Conservation (phyloP, 352 stramenopile genomes). For the Phytophthora constricta region DNA sequence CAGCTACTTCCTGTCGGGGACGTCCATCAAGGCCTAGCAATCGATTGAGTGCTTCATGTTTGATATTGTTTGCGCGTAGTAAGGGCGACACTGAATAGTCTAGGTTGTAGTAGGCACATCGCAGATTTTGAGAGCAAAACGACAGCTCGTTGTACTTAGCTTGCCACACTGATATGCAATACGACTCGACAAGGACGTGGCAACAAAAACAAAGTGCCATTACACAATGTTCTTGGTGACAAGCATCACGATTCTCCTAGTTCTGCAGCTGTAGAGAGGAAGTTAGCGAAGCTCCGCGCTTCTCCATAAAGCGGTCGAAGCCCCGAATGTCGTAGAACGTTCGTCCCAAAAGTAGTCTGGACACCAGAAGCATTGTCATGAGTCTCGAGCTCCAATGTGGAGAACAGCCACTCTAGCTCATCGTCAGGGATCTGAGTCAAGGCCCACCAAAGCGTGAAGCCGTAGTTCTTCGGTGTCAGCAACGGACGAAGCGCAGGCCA, state of each 20-base stretch:
- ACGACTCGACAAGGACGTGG: neutral
- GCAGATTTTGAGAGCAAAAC: neutral
- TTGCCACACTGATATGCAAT: neutral
- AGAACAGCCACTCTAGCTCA: slow-evolving; percentile 70
- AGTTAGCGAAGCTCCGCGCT: slow-evolving; percentile 18
- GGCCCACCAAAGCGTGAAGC: slow-evolving; percentile 79
- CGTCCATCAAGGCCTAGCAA: slow-evolving; percentile 16
- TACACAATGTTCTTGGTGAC: too few relatives aligned
- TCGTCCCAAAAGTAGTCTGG: slow-evolving; percentile 34
- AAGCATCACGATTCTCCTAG: neutral
- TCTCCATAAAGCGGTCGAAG: slow-evolving; percentile 59
- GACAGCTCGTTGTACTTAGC: neutral
- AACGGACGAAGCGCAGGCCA: slow-evolving; percentile 57
- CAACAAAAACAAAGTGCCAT: neutral
- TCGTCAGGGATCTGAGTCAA: slow-evolving; percentile 54
- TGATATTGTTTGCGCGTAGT: neutral
- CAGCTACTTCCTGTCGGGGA: slow-evolving; percentile 13
- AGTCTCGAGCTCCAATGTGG: slow-evolving; percentile 49
- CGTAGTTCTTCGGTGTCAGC: slow-evolving; percentile 47
- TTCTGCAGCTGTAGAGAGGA: slow-evolving; percentile 8
- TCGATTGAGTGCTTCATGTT: neutral
- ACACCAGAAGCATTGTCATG: slow-evolving; percentile 7
- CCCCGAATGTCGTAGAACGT: slow-evolving; percentile 82
- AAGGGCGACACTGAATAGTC: too few relatives aligned
- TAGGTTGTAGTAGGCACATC: neutral